phyloP scores from a whole-genome alignment of 2,329 filamentous ascomycete species.

The Colletotrichum trifolii region DNA sequence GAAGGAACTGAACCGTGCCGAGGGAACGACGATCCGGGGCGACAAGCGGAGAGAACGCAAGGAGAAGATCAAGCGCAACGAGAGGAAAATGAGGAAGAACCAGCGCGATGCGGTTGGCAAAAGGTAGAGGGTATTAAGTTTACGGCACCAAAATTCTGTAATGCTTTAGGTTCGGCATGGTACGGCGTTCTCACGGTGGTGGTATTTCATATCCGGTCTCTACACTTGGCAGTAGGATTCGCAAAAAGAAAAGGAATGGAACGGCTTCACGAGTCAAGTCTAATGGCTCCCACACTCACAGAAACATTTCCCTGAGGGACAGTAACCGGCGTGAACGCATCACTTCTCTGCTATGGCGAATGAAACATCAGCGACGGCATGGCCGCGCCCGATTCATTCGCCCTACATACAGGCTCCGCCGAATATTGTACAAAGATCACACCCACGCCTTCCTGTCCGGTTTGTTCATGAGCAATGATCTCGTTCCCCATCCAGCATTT shows the following conservation, averaged over 20 bases:
- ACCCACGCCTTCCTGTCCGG: slow-evolving; percentile 11
- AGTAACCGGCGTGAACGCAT: no score
- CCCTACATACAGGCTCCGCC: slow-evolving; percentile 23
- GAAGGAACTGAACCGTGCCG: slow-evolving; percentile 71
- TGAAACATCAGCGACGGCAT: background rate
- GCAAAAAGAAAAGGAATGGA: slow-evolving; percentile 22
- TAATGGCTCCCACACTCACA: slow-evolving; percentile 13
- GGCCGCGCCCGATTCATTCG: slow-evolving; percentile 7
- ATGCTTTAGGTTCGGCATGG: slow-evolving; percentile 33
- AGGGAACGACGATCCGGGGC: slow-evolving; percentile 69
- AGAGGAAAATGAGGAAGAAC: slow-evolving; percentile 76
- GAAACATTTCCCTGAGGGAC: background rate
- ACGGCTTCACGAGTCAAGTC: slow-evolving; percentile 14
- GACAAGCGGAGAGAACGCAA: slow-evolving; percentile 73
- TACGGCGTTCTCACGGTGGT: slow-evolving; percentile 33
- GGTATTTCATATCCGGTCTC: slow-evolving; percentile 22
- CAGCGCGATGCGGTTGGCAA: slow-evolving; percentile 55
- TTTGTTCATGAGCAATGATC: slow-evolving; percentile 30
- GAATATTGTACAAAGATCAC: slow-evolving; percentile 32
- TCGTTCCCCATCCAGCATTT: slow-evolving; percentile 12
- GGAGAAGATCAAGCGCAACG: slow-evolving; percentile 78
- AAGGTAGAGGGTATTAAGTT: slow-evolving; percentile 8
- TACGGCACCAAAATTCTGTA: slow-evolving; percentile 6
- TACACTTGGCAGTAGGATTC: slow-evolving; percentile 26
- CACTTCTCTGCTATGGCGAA: no score